Evolutionary conservation across 2,329 filamentous ascomycete species (phyloP).

Genomic region (Ilyonectria robusta): DNA sequence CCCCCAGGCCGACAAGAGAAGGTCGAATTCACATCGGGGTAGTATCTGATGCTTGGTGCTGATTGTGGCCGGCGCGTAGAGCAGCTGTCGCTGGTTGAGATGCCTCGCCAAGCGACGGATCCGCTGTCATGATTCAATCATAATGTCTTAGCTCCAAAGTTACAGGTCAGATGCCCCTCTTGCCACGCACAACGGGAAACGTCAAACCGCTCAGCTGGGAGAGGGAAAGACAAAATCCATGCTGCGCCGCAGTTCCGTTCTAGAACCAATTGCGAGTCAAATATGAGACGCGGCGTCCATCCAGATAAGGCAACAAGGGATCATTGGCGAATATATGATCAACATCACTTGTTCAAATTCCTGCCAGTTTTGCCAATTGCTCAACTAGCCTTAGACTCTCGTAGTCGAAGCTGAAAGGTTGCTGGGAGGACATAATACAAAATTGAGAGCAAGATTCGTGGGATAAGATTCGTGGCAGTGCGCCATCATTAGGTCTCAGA

Average conservation of each 20-base stretch:
- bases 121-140: background rate
- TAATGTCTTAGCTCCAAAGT: background rate
- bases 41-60: background rate
- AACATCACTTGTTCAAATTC: background rate
- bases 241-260: background rate
- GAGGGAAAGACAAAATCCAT: background rate
- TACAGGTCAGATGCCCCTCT: background rate
- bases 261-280: background rate
- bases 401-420: too few relatives aligned
- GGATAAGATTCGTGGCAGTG: background rate
- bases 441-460: background rate
- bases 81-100: background rate
- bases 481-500: background rate
- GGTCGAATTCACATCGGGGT: background rate
- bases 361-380: background rate
- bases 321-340: background rate
- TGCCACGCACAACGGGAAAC: slow-evolving; percentile 2
- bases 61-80: background rate
- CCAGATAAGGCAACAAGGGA: slow-evolving; percentile 5
- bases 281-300: slow-evolving; percentile 6
- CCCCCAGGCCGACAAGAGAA: background rate
- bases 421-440: background rate
- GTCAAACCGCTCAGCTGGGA: slow-evolving; percentile 6
- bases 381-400: background rate
- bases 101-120: background rate